These are phyloP conservation scores for Exophiala mesophila DNA, from an alignment of 2,329 filamentous ascomycete genomes.

Conservation along the genomic window DNA sequence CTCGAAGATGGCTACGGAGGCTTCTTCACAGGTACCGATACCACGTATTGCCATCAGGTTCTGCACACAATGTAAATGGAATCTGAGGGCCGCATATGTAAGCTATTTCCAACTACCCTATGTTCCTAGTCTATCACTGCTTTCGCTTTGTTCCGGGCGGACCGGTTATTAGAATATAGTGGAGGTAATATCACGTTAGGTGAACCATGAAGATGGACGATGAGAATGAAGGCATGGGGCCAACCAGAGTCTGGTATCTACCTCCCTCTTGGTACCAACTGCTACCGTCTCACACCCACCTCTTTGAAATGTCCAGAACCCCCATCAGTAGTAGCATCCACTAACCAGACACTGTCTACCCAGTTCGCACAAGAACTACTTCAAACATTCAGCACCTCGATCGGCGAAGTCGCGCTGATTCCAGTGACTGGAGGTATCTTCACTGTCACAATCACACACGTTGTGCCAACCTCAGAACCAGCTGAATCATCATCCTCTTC, in stretches of 20 bases:
- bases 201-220: too few relatives aligned
- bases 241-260: too few relatives aligned
- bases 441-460: slow-evolving; percentile 58
- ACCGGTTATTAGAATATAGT: too few relatives aligned
- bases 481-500: not conserved
- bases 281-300: too few relatives aligned
- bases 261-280: too few relatives aligned
- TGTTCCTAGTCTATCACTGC: too few relatives aligned
- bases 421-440: slow-evolving; percentile 83
- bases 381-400: slow-evolving; percentile 76
- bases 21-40: slow-evolving; percentile 35
- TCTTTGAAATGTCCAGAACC: too few relatives aligned
- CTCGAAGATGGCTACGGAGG: slow-evolving; percentile 6
- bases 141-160: too few relatives aligned
- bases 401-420: slow-evolving; percentile 84
- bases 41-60: slow-evolving; percentile 83
- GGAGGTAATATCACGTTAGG: too few relatives aligned
- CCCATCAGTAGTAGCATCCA: too few relatives aligned
- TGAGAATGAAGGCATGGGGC: too few relatives aligned
- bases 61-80: slow-evolving; percentile 93
- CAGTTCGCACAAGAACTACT: slow-evolving; percentile 93
- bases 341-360: slow-evolving; percentile 1
- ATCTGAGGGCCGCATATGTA: slow-evolving; percentile 81
- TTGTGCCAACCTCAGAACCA: not conserved
- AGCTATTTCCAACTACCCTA: too few relatives aligned